phyloP scores from a whole-genome alignment of 1,284 basidiomycete genomes.

The Cystobasidiaceae sp. region DNA sequence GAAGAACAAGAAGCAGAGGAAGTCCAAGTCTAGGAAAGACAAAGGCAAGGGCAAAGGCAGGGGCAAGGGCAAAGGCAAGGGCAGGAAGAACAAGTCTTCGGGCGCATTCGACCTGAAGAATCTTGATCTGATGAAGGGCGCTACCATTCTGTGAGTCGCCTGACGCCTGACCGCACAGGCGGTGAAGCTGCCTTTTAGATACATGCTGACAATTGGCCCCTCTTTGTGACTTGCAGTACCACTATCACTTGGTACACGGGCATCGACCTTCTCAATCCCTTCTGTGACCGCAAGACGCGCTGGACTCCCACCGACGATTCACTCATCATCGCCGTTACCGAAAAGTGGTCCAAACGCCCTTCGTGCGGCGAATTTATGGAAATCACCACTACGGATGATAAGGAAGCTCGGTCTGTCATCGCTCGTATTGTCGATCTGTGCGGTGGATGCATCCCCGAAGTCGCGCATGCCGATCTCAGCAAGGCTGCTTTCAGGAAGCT shows the following conservation, averaged over 20 bases:
- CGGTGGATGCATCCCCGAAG: constrained; percentile 38
- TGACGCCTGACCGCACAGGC: neutral
- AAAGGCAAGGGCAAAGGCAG: too few relatives aligned
- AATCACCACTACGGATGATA: constrained; percentile 15
- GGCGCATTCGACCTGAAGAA: neutral
- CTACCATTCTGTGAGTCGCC: constrained; percentile 20
- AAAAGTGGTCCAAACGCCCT: constrained; percentile 35
- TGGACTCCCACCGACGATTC: constrained; percentile 42
- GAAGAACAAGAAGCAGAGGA: neutral
- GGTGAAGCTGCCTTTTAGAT: neutral
- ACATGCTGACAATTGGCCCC: neutral
- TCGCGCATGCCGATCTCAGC: constrained; percentile 40
- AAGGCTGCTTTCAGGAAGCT: constrained; percentile 37
- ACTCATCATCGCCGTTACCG: constrained; percentile 40
- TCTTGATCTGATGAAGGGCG: constrained; percentile 28
- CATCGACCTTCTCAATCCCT: constrained; percentile 38
- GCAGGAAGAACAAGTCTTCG: constrained; percentile 16
- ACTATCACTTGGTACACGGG: constrained; percentile 41
- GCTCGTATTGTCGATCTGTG: constrained; percentile 37
- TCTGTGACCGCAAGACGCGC: constrained; percentile 36
- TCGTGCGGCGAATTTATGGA: constrained; percentile 33
- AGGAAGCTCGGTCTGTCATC: constrained; percentile 10
- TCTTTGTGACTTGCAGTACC: neutral
- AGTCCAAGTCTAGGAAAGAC: neutral
- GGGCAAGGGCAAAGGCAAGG: constrained; percentile 5